Evolutionary conservation across 805 yeast genomes (phyloP), one percentile per base, ranked within the genome.

Genomic region (Metschnikowia arizonensis): DNA sequence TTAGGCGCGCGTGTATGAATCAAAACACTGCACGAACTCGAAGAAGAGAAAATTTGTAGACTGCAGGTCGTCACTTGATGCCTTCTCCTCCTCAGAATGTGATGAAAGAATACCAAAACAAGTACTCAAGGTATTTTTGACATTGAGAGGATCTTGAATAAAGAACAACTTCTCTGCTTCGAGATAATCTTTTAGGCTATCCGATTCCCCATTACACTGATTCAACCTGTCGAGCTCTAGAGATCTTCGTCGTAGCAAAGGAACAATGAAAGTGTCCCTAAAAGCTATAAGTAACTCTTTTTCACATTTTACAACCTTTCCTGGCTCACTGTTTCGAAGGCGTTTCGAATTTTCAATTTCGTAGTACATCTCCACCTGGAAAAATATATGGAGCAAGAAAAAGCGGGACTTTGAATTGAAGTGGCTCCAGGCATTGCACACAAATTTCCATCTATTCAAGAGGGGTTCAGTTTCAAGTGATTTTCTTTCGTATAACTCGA

Each of bases 351-450:
- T 29, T 37, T 29, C 30, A 33, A 26, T 25, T 42, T 45, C 49
- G 26, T 47, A 36, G 28, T 42, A 39, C 8, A 34, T 32, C 28
- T 51, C 51, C 15, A 50, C 37, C 8, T 35, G 50, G 12, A 31
- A 44, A n/a, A 51, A 45, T 9, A 42, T 32, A 12, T 49, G 48
- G 25, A 47, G 35, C 24, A 52, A 24, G 15, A 21, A 39, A 24
- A 47, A 52, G 3, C 55, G 39, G 5, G 48, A 42, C 24, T 40
- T 43, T 12, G 46, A 24, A 35, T 50, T 52, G 26, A 50, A 52
- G n/a, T 45, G 44, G 9, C n/a, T 10, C 53, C 55, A 52, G 3
- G 47, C 45, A 8, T 35, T 30, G 23, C 38, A 30, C 10, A 47
- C 45, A 14, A 23, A 7, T 5, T 17, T 31, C 53, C 55, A 52